A percentile compares a stretch with the other conserved stretches of the same genome.
These are phyloP conservation scores for Thelephora ganbajun DNA, from an alignment of 768 basidiomycete species.

Conservation along the genomic window DNA sequence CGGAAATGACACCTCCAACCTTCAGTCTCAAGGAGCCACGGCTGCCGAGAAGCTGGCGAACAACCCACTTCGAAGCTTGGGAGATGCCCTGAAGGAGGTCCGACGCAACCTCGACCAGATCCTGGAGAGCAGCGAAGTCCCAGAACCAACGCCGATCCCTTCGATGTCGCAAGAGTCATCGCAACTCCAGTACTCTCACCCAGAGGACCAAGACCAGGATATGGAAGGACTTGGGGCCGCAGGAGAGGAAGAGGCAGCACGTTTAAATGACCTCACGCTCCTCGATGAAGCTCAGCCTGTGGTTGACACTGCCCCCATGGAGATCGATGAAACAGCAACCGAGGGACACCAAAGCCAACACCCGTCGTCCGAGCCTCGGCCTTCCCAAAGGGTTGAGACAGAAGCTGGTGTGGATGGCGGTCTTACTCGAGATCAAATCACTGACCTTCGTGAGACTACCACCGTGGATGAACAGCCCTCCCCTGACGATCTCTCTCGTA, in stretches of 20 bases:
- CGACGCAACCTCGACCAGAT: constrained; percentile 79
- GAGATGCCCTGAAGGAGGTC: constrained; percentile 74
- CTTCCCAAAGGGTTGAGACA: neutral
- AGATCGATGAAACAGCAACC: constrained; percentile 25
- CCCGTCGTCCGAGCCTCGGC: constrained; percentile 1
- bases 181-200: constrained; percentile 65
- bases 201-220: constrained; percentile 52
- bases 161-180: constrained; percentile 25
- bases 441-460: constrained; percentile 3
- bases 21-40: constrained; percentile 23
- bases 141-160: constrained; percentile 10
- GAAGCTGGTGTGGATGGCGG: constrained; percentile 8
- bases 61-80: constrained; percentile 65
- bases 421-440: constrained; percentile 9
- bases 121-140: constrained; percentile 26
- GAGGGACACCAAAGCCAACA: constrained; percentile 15
- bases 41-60: constrained; percentile 16
- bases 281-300: constrained; percentile 35
- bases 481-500: neutral
- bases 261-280: constrained; percentile 68
- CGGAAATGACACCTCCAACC: constrained; percentile 28
- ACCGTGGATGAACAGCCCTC: neutral
- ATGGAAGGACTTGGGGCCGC: constrained; percentile 89
- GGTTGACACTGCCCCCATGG: constrained; percentile 30
- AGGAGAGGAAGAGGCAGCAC: constrained; percentile 69